Base-by-base conservation (phyloP, 2,329 filamentous ascomycete genomes). In the Diaporthe nobilis region DNA sequence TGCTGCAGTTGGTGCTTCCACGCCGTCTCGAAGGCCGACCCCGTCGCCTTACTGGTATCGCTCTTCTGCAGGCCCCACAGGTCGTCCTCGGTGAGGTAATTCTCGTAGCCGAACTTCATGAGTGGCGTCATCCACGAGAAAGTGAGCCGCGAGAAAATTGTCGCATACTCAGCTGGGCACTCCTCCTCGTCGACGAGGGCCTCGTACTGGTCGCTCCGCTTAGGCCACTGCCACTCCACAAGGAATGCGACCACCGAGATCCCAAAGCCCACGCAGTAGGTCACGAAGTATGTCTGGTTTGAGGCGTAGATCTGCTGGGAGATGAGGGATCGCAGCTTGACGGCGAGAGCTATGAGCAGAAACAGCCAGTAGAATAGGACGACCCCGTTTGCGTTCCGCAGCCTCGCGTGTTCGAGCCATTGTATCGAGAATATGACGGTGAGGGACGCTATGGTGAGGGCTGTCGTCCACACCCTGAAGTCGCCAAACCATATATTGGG, bases 81-180 rank as follows among this genome's bases (percentile, higher is more conserved):
- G 83, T 99, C 96, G 78, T 98, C 95, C 83, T 98, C 95, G 1
- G 95, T 98, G 77, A 99, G 88, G 83, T 92, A 99, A 76, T 96
- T 92, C 81, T 94, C 94, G 87, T 99, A 98, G 1, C 97, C 97
- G 82, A 93, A 93, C 82, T 92, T 95, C 97, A 99, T 99, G 90
- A 99, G 87, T 0, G 97, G 96, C 0, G 97, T 98, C 96, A 99
- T 98, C 97, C 97, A 99, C 73, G 94, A 93, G 84, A 99, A 99
- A 0, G 96, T 98, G 61, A 99, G 89, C 70, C 94, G 92, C 5
- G 96, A 98, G 85, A 99, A 99, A 71, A 98, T 89, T 76, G 96
- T 95, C 17, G 97, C 96, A 83, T 98, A 98, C 85, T 98, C 96
- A 77, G 94, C 92, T 0, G 94, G 94, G 74, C 91, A 92, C 79